Base-by-base conservation (phyloP, 1,139 yeast genomes). In the Yamadazyma conglobata region DNA sequence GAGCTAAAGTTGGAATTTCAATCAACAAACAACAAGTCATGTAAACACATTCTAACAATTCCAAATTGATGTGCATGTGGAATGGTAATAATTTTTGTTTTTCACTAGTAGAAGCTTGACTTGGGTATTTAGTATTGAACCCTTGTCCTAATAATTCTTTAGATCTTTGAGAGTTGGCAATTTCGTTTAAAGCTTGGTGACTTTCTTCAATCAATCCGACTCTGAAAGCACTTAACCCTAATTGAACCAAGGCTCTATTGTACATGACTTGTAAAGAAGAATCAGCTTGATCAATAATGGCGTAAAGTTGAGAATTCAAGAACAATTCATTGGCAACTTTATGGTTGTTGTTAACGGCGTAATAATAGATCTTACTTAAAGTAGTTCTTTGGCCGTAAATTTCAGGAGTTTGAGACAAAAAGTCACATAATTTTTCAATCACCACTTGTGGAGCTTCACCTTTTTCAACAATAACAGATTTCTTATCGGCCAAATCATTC, bases 61-160 rank as follows among this genome's bases (percentile, higher is more conserved):
- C 98, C 50, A 89, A 71, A 62, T 93, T 93, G 59, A 93, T 88
- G 65, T 93, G 99, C 83, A 87, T 89, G 64, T 93, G 98, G 83
- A 85, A 93, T 38, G 99, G 99, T 55, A 91, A 73, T 57, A 88
- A 75, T 56, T 89, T 83, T 58, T 83, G 94, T 53, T 77, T 83
- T 55, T 82, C 91, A 42, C 72, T 74, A 13, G 66, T 60, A 33
- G 77, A 62, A 19, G 75, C 71, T 53, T 63, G 77, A 50, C 69
- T 75, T 38, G 77, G 79, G 54, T 65, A 67, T 54, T 73, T 79
- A 56, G 87, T 77, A 55, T 76, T 83, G 51, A 80, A 75, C 37
- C 95, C 95, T 68, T 91, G 99, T 37, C 97, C 97, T 44, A 93
- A 74, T 42, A 91, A 74, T 63, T 93, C 98, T 70, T 86, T 88